Base-by-base conservation (phyloP, 805 yeast species). In the Dipodascopsis uninucleata region DNA sequence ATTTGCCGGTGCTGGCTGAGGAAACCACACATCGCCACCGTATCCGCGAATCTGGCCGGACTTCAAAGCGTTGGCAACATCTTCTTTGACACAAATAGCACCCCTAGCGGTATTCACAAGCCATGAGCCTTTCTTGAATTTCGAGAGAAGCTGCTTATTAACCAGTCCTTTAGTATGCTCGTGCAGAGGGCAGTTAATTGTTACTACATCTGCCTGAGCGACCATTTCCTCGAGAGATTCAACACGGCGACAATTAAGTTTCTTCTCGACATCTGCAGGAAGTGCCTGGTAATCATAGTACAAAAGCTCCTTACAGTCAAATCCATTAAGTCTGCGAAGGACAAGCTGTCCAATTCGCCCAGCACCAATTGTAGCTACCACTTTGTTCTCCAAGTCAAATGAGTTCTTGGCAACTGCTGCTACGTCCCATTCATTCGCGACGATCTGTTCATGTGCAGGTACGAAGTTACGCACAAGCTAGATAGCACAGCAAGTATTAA, bases 11-110 rank as follows among this genome's bases (percentile, higher is more conserved):
- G 90, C 85, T 33, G 94, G 94, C 66, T 84, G 94, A n/a, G 81
- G 82, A 70, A 60, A 75, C 87, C 90, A 83, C 41, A 84, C 93
- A 65, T 84, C 93, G 57, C 90, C 93, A 58, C 89, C 93, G 61
- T 83, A 84, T 41, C 89, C 90, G 58, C 81, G 71, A 39, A 84
- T 62, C 57, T 80, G 81, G 39, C 93, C 93, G 29, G 77, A 67
- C 43, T 71, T 61, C 31, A 84, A 75, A 1, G 90, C 90, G 10
- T 72, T 88, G 0, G 86, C 88, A 52, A 84, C 83, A 56, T 80
- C 93, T 59, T 82, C 73, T 38, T 77, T 81, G 45, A 74, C 79
- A 62, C 83, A 75, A 57, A 84, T 84, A 33, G 89, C 90, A 49
- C 93, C 93, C 62, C 90, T 75, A 17, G 89, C 89, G 39, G 89